Conservation (phyloP, 495 filamentous ascomycete genomes). For the Tetracladium setigerum region DNA sequence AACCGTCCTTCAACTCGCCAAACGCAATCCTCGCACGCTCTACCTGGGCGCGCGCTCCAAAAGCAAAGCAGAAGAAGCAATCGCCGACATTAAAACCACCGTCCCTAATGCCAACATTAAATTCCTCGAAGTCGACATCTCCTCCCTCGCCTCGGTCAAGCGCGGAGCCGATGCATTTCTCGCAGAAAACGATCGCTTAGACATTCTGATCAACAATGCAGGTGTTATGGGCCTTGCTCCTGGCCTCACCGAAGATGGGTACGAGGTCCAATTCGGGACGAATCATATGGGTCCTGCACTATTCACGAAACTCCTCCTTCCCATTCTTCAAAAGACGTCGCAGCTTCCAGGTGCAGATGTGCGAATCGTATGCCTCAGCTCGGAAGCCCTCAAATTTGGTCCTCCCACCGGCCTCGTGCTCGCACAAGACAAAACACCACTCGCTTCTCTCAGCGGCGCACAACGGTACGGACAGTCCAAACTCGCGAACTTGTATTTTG, state of each 20-base stretch:
- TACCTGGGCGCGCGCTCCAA: slow-evolving; percentile 53
- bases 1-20: slow-evolving; percentile 50
- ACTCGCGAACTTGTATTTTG: slow-evolving; percentile 36
- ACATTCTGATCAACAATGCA: slow-evolving; percentile 64
- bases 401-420: too few species aligned
- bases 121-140: slow-evolving; percentile 11
- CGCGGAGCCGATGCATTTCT: slow-evolving; percentile 1
- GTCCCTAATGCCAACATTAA: slow-evolving; percentile 3
- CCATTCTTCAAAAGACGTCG: slow-evolving; percentile 39
- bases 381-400: slow-evolving; percentile 23
- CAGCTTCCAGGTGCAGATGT: slow-evolving; percentile 30
- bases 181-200: slow-evolving; percentile 24
- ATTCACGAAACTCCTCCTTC: slow-evolving; percentile 56
- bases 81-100: slow-evolving; percentile 30
- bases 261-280: slow-evolving; percentile 61
- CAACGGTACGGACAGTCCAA: slow-evolving; percentile 19
- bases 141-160: slow-evolving; percentile 8
- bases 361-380: slow-evolving; percentile 33
- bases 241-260: slow-evolving; percentile 46
- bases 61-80: slow-evolving; percentile 41
- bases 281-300: slow-evolving; percentile 67
- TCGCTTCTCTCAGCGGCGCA: neutral
- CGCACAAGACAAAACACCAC: too few species aligned
- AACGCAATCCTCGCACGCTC: slow-evolving; percentile 50
- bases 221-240: slow-evolving; percentile 53